These are phyloP conservation scores for Lasiodiplodia hormozganensis DNA, from an alignment of 2,329 filamentous ascomycete species.

Conservation along the genomic window DNA sequence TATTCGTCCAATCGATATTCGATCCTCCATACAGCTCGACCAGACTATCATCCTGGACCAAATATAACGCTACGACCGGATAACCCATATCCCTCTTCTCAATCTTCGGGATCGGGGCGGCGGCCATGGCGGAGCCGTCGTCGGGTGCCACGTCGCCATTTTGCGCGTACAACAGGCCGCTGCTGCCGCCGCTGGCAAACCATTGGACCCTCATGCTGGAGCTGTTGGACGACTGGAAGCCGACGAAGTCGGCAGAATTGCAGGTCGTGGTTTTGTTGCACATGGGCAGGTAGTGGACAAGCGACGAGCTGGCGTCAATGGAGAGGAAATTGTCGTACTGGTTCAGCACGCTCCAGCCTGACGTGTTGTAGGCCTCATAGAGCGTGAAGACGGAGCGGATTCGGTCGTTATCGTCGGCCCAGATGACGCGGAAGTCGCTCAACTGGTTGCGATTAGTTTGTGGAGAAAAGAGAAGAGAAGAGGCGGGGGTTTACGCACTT, in stretches of 20 bases:
- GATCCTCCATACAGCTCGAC: neutral
- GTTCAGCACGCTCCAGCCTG: neutral
- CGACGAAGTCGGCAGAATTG: conserved; percentile 9
- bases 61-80: neutral
- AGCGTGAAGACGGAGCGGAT: conserved; percentile 6
- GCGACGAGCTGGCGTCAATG: neutral
- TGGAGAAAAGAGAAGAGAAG: neutral
- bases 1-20: neutral
- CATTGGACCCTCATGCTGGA: neutral
- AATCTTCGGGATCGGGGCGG: neutral
- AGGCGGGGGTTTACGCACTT: neutral
- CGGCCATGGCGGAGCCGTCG: conserved; percentile 7
- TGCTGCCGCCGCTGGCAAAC: neutral
- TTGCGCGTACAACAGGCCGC: neutral
- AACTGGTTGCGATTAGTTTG: neutral
- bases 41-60: neutral
- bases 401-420: neutral
- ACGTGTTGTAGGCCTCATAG: neutral
- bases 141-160: neutral
- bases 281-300: neutral
- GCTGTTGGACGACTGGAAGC: neutral
- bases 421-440: conserved; percentile 15
- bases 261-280: conserved; percentile 9
- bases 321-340: neutral
- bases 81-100: neutral